Evolutionary conservation across 192 early-diverging fungal species (phyloP), one percentile per base, ranked within the genome.

Genomic region (Podila epigama): DNA sequence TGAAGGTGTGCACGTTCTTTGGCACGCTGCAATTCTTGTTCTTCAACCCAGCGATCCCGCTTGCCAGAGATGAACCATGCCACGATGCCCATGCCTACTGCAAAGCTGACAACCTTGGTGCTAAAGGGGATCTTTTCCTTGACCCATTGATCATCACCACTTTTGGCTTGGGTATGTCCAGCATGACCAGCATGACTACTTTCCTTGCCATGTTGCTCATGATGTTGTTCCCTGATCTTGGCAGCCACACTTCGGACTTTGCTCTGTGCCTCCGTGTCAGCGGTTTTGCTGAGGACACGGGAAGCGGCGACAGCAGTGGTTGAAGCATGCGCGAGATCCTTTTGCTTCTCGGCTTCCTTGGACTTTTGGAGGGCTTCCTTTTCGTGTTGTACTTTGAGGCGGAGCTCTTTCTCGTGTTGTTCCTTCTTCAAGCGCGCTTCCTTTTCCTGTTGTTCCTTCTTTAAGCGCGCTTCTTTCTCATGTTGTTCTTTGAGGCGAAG

Each of bases 11-110:
- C n/a, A n/a, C n/a, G n/a, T n/a, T 60, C 48, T 25, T 44, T 33
- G 15, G 61, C 50, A 32, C 52, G 44, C 22, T n/a, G n/a, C n/a
- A n/a, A n/a, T n/a, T 51, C 61, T 15, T 71, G 69, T 6, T 44
- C 54, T 25, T 48, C 44, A 5, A 35, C 40, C 41, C 58, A 31
- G 0, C 72, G 72, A 15, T 75, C 65, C 18, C 72, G 72, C 37
- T 75, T 75, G 52, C 72, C 72, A 4, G 72, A 62, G 16, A 75
- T 15, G 55, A 75, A 75, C 72, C 72, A 75, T 5, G 72, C 55
- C 22, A 63, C 65, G 29, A 63, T 58, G 9, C 65, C 72, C 3
- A 75, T 6, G 12, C 72, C 72, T 28, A 68, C 7, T 1, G 40
- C 42, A 9, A 54, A 31, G 0, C 59, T 36, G 1, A 31, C 52